Evolutionary conservation across 192 early-diverging fungal genomes (phyloP), one percentile per base, ranked within the genome.

Genomic region (Powellomyces hirtus): DNA sequence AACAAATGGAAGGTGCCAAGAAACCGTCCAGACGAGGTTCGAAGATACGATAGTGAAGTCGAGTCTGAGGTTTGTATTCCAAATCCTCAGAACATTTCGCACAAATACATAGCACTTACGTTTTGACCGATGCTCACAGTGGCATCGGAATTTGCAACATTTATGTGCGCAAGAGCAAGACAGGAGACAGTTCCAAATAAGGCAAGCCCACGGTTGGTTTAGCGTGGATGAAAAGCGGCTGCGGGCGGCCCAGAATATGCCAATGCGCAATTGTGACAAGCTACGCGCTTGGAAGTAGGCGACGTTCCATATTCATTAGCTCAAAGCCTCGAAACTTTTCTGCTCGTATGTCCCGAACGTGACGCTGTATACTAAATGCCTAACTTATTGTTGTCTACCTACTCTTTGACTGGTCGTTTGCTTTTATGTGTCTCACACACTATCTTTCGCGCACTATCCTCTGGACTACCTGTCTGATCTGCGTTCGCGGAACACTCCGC

Each of bases 21-120:
- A 80, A 74, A 66, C 33, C 56, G 78, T 46, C 66, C 77, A 26
- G 53, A 78, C 55, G 84, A 86, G 64, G 62, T 92, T 31, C 67
- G 76, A 18, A 70, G 84, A 58, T 85, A 91, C 70, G 94, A 98
- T 69, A 71, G 85, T 11, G 77, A 84, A 1, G 84, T 98, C 38
- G 91, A 95, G 74, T 40, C 64, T 0, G 72, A 82, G 68, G 81
- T 82, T 62, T 10, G 50, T 50, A 14, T 29, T 66, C 24, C 14
- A 66, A 5, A 37, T 24, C 24, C 51, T 16, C n/a, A n/a, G n/a
- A n/a, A n/a, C n/a, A n/a, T n/a, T n/a, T n/a, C n/a, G n/a, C n/a
- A n/a, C n/a, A n/a, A n/a, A n/a, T n/a, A n/a, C n/a, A n/a, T n/a
- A n/a, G n/a, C n/a, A n/a, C n/a, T n/a, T n/a, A n/a, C n/a, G n/a